Base-by-base conservation (phyloP, 768 basidiomycete species). In the Phallus indusiatus region DNA sequence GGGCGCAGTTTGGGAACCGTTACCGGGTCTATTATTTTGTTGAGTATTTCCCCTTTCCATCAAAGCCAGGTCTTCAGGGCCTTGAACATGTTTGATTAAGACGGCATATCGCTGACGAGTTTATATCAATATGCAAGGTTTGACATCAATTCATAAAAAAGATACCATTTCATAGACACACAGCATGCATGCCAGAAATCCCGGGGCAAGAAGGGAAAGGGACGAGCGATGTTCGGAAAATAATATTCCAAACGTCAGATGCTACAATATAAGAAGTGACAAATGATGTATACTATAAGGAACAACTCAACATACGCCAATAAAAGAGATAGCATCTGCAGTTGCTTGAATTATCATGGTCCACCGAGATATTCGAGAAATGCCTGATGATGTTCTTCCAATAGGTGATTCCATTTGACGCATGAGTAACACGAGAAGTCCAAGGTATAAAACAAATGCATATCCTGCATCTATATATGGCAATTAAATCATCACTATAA, bases 81-180 rank as follows among this genome's bases (percentile, higher is more conserved):
- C 81, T 76, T 94, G 93, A 18, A 94, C 83, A 64, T 90, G 86
- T 62, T 88, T 82, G 4, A 94, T 81, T 17, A 91, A 74, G 36
- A 86, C 81, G 0, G 85, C 80, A 65, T 91, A 92, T 85, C 93
- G 88, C 93, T 95, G 48, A 37, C 51, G 36, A 53, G 8, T 61
- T 22, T 59, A 55, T 48, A 56, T 56, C 47, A 21, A 24, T 56
- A 17, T 54, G n/a, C 7, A 28, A 28, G 28, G 28, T 28, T 28
- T 18, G 46, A 47, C 18, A 37, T 52, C 46, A 5, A 53, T 52
- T 1, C 28, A 59, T 11, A 36, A 5, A 47, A 21, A 5, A 76
- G 83, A 67, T 66, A 93, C 93, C 42, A 88, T 85, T 75, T 94
- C 87, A 61, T 90, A 84, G 11, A 90, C 76, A 68, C 94, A 86